phyloP scores from a whole-genome alignment of 176 grass and related monocot species.

The Cenchrus americanus region DNA sequence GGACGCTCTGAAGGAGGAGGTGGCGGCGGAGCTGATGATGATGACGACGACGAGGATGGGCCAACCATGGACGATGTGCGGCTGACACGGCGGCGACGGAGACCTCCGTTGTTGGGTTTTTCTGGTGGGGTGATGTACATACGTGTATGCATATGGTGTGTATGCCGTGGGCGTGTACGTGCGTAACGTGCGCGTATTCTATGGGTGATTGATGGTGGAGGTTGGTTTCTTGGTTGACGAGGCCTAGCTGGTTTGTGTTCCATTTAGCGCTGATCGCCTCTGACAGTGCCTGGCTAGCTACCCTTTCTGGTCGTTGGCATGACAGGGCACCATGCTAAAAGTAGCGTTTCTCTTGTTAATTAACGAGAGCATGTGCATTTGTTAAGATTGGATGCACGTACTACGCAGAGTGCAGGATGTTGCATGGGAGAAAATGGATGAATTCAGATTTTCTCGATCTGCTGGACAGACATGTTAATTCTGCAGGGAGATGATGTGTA shows the following conservation, averaged over 20 bases:
- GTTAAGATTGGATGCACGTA: not conserved
- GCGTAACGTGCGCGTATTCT: not conserved
- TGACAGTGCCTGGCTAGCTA: not conserved
- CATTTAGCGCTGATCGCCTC: not conserved
- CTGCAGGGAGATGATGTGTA: too few relatives aligned
- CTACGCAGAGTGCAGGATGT: not conserved
- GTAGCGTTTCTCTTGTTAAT: too few relatives aligned
- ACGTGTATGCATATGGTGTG: too few relatives aligned
- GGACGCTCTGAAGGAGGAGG: conserved; percentile 42
- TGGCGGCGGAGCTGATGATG: conserved; percentile 18
- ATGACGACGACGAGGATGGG: not conserved
- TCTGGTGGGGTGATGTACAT: not conserved
- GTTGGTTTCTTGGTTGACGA: not conserved
- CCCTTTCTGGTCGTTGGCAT: not conserved
- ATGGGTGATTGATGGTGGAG: not conserved
- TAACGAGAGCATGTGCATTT: not conserved
- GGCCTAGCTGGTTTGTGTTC: not conserved
- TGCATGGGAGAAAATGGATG: too few relatives aligned
- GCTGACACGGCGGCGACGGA: not conserved
- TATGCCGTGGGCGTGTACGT: not conserved
- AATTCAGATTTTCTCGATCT: too few relatives aligned
- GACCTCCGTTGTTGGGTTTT: conserved; percentile 9
- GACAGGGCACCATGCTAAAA: not conserved
- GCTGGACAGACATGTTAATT: too few relatives aligned
- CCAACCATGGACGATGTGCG: not conserved